phyloP scores from a whole-genome alignment of 2,329 filamentous ascomycete species.

The Beauveria australis region DNA sequence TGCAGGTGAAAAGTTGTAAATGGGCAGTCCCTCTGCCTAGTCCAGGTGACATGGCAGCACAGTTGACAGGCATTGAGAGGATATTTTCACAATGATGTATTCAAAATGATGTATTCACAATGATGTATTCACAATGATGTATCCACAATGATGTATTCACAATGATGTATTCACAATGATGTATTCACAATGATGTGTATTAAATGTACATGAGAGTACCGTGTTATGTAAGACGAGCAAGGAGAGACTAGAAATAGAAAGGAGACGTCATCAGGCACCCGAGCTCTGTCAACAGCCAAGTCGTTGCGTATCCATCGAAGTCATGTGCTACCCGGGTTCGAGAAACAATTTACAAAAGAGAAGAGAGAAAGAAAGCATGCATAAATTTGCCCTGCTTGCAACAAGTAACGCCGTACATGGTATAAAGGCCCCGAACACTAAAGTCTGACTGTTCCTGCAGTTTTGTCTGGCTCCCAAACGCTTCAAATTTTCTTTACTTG shows the following conservation, averaged over 20 bases:
- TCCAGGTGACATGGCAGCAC: background rate
- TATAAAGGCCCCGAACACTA: constrained; percentile 4
- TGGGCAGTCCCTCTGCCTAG: too few species aligned
- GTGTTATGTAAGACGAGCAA: constrained; percentile 1
- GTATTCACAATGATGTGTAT: background rate
- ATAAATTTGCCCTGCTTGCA: background rate
- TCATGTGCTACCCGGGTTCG: background rate
- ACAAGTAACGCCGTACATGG: constrained; percentile 5
- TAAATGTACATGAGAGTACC: constrained; percentile 10
- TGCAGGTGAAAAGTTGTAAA: background rate
- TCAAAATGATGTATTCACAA: background rate
- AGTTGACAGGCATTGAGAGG: background rate
- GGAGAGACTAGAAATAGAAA: constrained; percentile 7
- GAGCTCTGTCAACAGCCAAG: background rate
- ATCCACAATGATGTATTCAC: too few species aligned
- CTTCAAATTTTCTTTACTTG: background rate
- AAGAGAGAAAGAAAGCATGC: background rate
- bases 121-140: too few species aligned
- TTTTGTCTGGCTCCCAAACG: background rate
- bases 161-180: background rate
- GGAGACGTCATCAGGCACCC: background rate
- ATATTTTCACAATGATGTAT: background rate
- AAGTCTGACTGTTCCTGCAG: background rate
- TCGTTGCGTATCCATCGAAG: background rate
- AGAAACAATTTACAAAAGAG: constrained; percentile 1